Evolutionary conservation across 2,329 filamentous ascomycete genomes (phyloP), one percentile per base, ranked within the genome.

Genomic region (Neopestalotiopsis clavispora): DNA sequence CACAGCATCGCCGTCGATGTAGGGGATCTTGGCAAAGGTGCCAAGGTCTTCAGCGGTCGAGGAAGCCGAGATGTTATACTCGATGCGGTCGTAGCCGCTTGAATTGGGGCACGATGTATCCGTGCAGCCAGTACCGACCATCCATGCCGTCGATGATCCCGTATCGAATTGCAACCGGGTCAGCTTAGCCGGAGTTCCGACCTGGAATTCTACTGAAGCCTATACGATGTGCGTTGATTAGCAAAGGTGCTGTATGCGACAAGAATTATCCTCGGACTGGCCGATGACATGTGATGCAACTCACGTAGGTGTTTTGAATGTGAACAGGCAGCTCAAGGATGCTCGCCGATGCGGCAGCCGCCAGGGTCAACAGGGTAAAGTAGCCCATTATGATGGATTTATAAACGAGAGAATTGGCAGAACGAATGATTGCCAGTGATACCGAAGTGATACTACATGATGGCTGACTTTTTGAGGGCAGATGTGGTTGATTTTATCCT

Each of bases 131-230:
- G 28, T 62, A 38, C 78, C 76, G 45, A 78, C 68, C 4, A 80
- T 73, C 79, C 80, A 81, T 0, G 79, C 66, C 0, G 79, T 77
- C 1, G 79, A 67, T 66, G 78, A 80, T 28, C 80, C 79, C 0
- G 78, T 81, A 69, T 81, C 79, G 68, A 80, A 80, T 12, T 74
- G 68, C 4, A 82, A 73, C 1, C 71, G 70, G 67, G 76, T 75
- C 0, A 67, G 70, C 61, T 75, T 71, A 10, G 71, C 49, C 0
- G 80, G 80, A 3, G 76, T 78, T 52, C 80, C 80, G 12, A 77
- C 60, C 40, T 71, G 61, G 56, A 68, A 64, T 12, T 71, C 67
- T n/a, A 71, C 70, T 62, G 68, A 66, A 56, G 34, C 32, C 65
- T 45, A 14, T 66, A 9, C 1, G 30, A 66, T n/a, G 38, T 34